phyloP scores from a whole-genome alignment of 805 yeast genomes.

The Grigorovia jiainica region DNA sequence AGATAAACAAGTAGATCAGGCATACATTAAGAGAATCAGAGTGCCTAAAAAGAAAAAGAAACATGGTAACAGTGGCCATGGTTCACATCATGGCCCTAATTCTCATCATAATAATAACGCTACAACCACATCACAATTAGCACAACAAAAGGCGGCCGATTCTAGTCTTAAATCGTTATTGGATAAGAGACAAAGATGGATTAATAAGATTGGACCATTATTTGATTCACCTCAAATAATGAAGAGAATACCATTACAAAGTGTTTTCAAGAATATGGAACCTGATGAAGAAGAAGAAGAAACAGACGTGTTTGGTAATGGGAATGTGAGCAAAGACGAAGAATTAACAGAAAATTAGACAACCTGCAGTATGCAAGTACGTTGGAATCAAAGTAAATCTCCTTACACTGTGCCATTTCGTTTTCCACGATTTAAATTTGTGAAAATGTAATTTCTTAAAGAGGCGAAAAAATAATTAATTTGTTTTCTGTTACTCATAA shows the following conservation, averaged over 20 bases:
- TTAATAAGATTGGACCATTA: conserved; percentile 77
- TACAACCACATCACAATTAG: conserved; percentile 30
- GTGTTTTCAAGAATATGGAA: conserved; percentile 40
- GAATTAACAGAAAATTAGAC: conserved; percentile 12
- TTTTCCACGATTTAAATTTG: background rate
- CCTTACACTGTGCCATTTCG: background rate
- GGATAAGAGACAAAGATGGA: conserved; percentile 87
- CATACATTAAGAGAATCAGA: conserved; percentile 73
- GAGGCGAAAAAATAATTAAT: too few relatives aligned
- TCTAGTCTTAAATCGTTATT: conserved; percentile 68
- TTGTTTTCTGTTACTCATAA: too few relatives aligned
- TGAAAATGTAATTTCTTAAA: too few relatives aligned
- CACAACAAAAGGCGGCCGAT: conserved; percentile 62
- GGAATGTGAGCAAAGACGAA: conserved; percentile 21
- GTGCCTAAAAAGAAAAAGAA: conserved; percentile 48
- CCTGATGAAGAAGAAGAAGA: conserved; percentile 32
- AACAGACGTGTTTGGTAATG: conserved; percentile 24
- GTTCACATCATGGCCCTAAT: conserved; percentile 9
- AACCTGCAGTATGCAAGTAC: background rate
- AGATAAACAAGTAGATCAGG: conserved; percentile 94
- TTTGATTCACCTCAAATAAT: conserved; percentile 59
- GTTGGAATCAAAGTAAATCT: too few relatives aligned
- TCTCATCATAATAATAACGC: conserved; percentile 2
- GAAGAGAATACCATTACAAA: conserved; percentile 63
- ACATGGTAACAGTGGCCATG: conserved; percentile 10